Conservation (phyloP, 1,284 basidiomycete genomes). For the Cryptococcus deneoformans region DNA sequence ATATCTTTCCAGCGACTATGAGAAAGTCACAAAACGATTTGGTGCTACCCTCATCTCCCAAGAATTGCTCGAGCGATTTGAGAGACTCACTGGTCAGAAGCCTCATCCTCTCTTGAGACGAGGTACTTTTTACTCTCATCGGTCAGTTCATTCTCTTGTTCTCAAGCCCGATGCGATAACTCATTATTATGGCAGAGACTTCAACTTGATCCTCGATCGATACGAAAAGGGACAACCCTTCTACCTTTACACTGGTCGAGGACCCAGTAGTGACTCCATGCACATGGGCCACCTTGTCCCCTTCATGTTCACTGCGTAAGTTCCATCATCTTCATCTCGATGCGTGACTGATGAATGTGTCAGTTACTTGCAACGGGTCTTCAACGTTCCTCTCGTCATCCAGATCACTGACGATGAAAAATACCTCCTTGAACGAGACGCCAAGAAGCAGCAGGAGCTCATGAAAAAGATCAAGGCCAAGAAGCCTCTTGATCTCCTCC, state of each 20-base stretch:
- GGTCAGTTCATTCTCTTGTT: conserved; percentile 57
- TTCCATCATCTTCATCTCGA: conserved; percentile 10
- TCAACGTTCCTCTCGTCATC: conserved; percentile 89
- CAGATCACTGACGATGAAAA: conserved; percentile 99
- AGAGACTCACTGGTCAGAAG: conserved; percentile 81
- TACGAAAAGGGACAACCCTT: conserved; percentile 98
- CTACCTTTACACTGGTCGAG: conserved; percentile 96
- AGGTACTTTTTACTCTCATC: conserved; percentile 97
- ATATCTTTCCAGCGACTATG: conserved; percentile 66
- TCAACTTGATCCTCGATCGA: conserved; percentile 89
- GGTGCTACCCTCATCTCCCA: conserved; percentile 80
- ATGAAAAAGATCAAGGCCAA: conserved; percentile 46
- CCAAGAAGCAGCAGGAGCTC: conserved; percentile 47
- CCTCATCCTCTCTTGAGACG: conserved; percentile 90
- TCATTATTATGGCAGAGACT: conserved; percentile 54
- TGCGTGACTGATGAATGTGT: neutral
- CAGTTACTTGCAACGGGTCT: conserved; percentile 96
- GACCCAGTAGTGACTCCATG: conserved; percentile 95
- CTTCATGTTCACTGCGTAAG: conserved; percentile 94
- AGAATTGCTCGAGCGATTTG: conserved; percentile 82
- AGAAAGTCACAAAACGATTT: conserved; percentile 92
- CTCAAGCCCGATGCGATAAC: neutral
- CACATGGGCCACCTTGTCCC: conserved; percentile 98
- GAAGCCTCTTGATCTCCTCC: conserved; percentile 54
- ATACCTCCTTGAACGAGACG: conserved; percentile 92